These are phyloP conservation scores for Aspergillus tanneri DNA, from an alignment of 2,329 filamentous ascomycete genomes.

Conservation along the genomic window DNA sequence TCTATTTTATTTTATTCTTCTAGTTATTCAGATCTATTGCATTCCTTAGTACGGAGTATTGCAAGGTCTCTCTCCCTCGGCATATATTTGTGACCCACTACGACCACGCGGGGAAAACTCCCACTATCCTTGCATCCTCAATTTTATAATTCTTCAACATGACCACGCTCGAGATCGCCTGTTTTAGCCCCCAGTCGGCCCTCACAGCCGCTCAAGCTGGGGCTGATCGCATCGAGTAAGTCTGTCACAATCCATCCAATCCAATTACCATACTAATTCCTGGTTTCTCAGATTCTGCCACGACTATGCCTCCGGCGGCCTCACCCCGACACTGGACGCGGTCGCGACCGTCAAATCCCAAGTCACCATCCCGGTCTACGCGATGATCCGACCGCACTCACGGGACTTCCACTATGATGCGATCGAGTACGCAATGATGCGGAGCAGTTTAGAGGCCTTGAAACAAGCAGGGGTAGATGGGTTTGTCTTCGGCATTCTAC, in stretches of 20 bases:
- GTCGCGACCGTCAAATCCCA: conserved; percentile 23
- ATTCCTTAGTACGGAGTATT: no score
- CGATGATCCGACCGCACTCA: conserved; percentile 55
- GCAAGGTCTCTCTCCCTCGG: no score
- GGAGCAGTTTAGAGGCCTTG: conserved; percentile 37
- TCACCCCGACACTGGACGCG: conserved; percentile 22
- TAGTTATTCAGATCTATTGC: no score
- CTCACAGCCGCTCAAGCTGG: conserved; percentile 43
- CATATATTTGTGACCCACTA: no score
- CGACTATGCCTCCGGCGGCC: conserved; percentile 20
- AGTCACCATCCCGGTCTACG: conserved; percentile 45
- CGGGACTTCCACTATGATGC: conserved; percentile 48
- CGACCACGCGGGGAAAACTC: no score
- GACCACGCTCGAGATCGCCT: conserved; percentile 45
- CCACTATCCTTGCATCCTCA: neutral
- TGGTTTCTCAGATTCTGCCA: conserved; percentile 19
- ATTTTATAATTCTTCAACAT: neutral
- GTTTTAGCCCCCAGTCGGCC: conserved; percentile 49
- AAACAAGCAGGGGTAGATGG: conserved; percentile 42
- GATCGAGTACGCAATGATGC: conserved; percentile 48
- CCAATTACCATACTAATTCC: conserved; percentile 36
- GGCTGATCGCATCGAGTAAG: conserved; percentile 52
- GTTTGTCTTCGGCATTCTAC: conserved; percentile 55
- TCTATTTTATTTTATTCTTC: no score
- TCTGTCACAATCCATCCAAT: conserved; percentile 35